Conservation (phyloP, 73 alveolate genomes). For the Uronychia binucleata region DNA sequence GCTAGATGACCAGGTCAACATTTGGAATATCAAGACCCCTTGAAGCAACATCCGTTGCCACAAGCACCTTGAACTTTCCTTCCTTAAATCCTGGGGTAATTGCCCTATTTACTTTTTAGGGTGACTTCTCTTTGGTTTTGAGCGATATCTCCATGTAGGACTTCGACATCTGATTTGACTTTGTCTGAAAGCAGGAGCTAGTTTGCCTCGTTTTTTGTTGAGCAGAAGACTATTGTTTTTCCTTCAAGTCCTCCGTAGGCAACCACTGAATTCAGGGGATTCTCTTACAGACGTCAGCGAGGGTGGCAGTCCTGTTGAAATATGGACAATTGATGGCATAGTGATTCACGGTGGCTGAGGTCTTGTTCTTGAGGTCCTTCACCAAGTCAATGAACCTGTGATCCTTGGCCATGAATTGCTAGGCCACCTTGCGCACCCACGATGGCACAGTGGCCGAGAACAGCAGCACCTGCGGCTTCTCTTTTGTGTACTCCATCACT, state of each 20-base stretch:
- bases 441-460: slow-evolving; percentile 98
- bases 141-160: slow-evolving; percentile 91
- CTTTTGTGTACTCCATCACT: slow-evolving; percentile 66
- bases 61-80: slow-evolving; percentile 89
- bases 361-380: slow-evolving; percentile 91
- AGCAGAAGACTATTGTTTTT: slow-evolving; percentile 83
- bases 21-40: slow-evolving; percentile 99
- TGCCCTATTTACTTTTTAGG: no score
- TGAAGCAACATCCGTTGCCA: slow-evolving; percentile 99
- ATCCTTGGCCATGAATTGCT: slow-evolving; percentile 62
- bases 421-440: slow-evolving; percentile 96
- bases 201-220: slow-evolving; percentile 86
- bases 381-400: slow-evolving; percentile 86
- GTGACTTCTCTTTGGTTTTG: slow-evolving; percentile 94
- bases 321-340: slow-evolving; percentile 79
- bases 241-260: slow-evolving; percentile 85
- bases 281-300: slow-evolving; percentile 66
- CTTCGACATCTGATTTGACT: slow-evolving; percentile 81
- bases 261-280: slow-evolving; percentile 15
- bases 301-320: slow-evolving; percentile 73
- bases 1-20: slow-evolving; percentile 93
- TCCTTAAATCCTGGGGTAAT: slow-evolving; percentile 94
- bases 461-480: slow-evolving; percentile 85
- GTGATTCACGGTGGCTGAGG: slow-evolving; percentile 88
- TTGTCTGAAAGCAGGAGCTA: slow-evolving; percentile 82